Conservation (phyloP, 805 yeast species). For the Saccharomycopsis lassenensis region DNA sequence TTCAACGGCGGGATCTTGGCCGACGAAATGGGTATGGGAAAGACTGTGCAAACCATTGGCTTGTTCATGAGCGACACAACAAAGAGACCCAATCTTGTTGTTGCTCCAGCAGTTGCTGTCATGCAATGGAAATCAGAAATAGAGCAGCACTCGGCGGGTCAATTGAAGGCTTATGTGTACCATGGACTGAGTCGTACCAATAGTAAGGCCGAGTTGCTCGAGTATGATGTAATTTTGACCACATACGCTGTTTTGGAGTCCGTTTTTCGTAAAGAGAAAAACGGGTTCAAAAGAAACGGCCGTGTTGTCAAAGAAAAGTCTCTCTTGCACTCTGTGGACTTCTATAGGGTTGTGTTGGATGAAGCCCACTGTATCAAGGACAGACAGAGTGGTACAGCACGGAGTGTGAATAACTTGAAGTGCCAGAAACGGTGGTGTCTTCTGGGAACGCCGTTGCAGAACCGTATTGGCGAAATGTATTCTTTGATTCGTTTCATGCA, state of each 20-base stretch:
- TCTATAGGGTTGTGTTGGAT: slow-evolving; percentile 81
- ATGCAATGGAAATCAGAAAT: slow-evolving; percentile 98
- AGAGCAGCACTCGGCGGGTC: slow-evolving; percentile 66
- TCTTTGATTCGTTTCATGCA: slow-evolving; percentile 79
- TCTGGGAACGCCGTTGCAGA: slow-evolving; percentile 94
- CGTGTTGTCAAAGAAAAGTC: slow-evolving; percentile 66
- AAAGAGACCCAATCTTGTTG: slow-evolving; percentile 72
- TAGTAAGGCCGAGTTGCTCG: slow-evolving; percentile 41
- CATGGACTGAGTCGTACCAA: slow-evolving; percentile 79
- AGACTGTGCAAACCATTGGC: slow-evolving; percentile 92
- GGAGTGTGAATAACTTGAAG: slow-evolving; percentile 69
- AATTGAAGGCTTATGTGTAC: slow-evolving; percentile 55
- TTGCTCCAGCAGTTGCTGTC: slow-evolving; percentile 97
- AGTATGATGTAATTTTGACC: slow-evolving; percentile 73
- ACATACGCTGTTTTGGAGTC: slow-evolving; percentile 90
- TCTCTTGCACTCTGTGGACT: slow-evolving; percentile 59
- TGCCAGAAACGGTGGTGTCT: slow-evolving; percentile 82
- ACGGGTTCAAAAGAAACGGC: slow-evolving; percentile 71
- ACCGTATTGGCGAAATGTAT: slow-evolving; percentile 92
- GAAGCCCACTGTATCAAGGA: slow-evolving; percentile 98
- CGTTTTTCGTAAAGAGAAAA: slow-evolving; percentile 66
- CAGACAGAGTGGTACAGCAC: slow-evolving; percentile 84
- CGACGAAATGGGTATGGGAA: slow-evolving; percentile 99
- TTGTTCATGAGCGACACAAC: slow-evolving; percentile 59
- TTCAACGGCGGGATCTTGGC: slow-evolving; percentile 90